Evolutionary conservation across 2,329 filamentous ascomycete species (phyloP), one percentile per base, ranked within the genome.

Genomic region (Macroventuria anomochaeta): DNA sequence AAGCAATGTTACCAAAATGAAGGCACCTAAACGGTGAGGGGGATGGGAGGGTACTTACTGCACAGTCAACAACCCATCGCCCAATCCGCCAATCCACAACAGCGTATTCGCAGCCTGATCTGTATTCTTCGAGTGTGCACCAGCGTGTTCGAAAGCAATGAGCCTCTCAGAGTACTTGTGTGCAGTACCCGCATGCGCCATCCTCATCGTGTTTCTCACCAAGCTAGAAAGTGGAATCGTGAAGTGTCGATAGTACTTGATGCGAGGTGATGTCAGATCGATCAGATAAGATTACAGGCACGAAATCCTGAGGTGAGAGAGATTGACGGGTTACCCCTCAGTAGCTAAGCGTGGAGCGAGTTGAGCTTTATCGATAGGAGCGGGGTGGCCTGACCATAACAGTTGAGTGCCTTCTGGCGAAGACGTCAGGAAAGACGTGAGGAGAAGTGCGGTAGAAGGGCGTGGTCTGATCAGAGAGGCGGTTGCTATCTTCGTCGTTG

Each of bases 1-100:
- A n/a, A n/a, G n/a, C n/a, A n/a, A n/a, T n/a, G n/a, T n/a, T n/a
- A n/a, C n/a, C n/a, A n/a, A n/a, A n/a, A n/a, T n/a, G n/a, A n/a
- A n/a, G n/a, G n/a, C n/a, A n/a, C n/a, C n/a, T n/a, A n/a, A n/a
- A n/a, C n/a, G n/a, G n/a, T n/a, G n/a, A n/a, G n/a, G n/a, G n/a
- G 10, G 10, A 3, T n/a, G 18, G 15, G 28, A 13, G 11, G 2
- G 3, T n/a, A 48, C 51, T 25, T 20, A 54, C 1, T 80, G 76
- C 7, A 88, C 81, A 0, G 85, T 86, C 58, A 88, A 83, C 53
- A 88, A 83, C 1, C 88, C 88, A 71, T 91, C 89, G 31, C 81
- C 82, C 13, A 92, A 81, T 29, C 89, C 89, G 57, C 87, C 88
- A 58, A 91, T 81, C 75, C 88, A 89, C 55, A 91, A 73, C 47